Conservation (phyloP, 495 filamentous ascomycete species). For the Aspergillus affinis region DNA sequence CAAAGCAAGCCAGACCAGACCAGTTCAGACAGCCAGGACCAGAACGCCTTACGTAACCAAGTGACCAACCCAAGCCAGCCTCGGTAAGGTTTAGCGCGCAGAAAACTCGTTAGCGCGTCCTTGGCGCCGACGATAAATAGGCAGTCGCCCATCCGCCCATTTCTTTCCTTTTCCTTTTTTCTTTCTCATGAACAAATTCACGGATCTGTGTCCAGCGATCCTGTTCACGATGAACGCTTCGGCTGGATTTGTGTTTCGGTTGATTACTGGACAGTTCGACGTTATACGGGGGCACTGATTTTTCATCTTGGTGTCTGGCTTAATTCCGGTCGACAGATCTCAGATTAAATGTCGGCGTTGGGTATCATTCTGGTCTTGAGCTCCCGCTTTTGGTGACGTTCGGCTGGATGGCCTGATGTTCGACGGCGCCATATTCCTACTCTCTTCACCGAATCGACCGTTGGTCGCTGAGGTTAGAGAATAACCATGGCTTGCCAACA, state of each 20-base stretch:
- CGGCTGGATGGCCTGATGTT: slow-evolving; percentile 56
- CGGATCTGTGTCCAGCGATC: slow-evolving; percentile 84
- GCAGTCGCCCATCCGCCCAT: slow-evolving; percentile 22
- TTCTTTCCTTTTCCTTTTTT: slow-evolving; percentile 31
- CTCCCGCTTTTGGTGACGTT: slow-evolving; percentile 67
- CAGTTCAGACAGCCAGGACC: slow-evolving; percentile 1
- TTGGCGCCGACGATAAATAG: slow-evolving; percentile 33
- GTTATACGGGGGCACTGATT: slow-evolving; percentile 73
- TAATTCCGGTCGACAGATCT: slow-evolving; percentile 92
- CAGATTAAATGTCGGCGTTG: slow-evolving; percentile 61
- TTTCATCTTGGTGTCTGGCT: slow-evolving; percentile 63
- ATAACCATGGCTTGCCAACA: slow-evolving; percentile 83
- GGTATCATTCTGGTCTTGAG: slow-evolving; percentile 56
- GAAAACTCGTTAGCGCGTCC: slow-evolving; percentile 20
- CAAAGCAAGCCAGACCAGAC: not conserved
- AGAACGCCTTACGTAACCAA: slow-evolving; percentile 20
- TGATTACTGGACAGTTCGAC: slow-evolving; percentile 82
- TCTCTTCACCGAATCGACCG: slow-evolving; percentile 74
- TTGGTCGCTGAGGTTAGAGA: slow-evolving; percentile 80
- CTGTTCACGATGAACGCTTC: slow-evolving; percentile 51
- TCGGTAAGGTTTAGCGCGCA: slow-evolving; percentile 32
- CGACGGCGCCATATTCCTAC: slow-evolving; percentile 84
- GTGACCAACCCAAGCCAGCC: slow-evolving; percentile 13
- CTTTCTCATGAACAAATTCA: slow-evolving; percentile 51
- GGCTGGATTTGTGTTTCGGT: slow-evolving; percentile 57